phyloP scores from a whole-genome alignment of 306 rosid genomes.

The Prunus padus region DNA sequence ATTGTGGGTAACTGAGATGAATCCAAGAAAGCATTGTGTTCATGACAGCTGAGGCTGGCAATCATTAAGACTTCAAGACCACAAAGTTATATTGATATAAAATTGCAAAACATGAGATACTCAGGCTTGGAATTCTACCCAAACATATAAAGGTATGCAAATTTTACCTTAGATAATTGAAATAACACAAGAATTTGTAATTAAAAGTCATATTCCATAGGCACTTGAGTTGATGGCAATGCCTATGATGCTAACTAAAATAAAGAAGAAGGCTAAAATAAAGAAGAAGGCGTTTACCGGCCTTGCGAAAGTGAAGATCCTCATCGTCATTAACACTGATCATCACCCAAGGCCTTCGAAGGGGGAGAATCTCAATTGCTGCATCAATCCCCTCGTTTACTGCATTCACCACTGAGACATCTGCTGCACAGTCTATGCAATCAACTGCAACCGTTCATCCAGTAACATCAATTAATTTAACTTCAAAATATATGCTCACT shows the following conservation, averaged over 20 bases:
- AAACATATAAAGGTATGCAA: background rate
- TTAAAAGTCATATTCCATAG: background rate
- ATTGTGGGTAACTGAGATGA: background rate
- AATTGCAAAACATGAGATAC: background rate
- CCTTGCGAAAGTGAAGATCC: constrained; percentile 95
- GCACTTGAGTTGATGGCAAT: background rate
- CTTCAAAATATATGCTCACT: too few relatives aligned
- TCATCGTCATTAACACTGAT: constrained; percentile 84
- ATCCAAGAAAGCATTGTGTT: background rate
- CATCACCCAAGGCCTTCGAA: constrained; percentile 86
- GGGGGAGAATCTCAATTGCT: constrained; percentile 48
- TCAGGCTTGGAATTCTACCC: background rate
- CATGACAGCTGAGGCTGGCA: background rate
- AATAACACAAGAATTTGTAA: too few relatives aligned
- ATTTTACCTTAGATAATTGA: background rate
- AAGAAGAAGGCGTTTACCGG: constrained; percentile 45
- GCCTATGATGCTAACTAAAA: constrained; percentile 2
- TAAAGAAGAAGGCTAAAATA: too few relatives aligned
- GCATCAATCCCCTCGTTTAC: constrained; percentile 89
- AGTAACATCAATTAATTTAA: background rate
- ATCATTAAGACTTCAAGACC: background rate
- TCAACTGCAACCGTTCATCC: constrained; percentile 60
- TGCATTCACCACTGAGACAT: constrained; percentile 75
- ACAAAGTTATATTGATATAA: background rate
- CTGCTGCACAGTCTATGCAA: constrained; percentile 98